Conservation (phyloP, 2,329 filamentous ascomycete genomes). For the Orbilia javanica region DNA sequence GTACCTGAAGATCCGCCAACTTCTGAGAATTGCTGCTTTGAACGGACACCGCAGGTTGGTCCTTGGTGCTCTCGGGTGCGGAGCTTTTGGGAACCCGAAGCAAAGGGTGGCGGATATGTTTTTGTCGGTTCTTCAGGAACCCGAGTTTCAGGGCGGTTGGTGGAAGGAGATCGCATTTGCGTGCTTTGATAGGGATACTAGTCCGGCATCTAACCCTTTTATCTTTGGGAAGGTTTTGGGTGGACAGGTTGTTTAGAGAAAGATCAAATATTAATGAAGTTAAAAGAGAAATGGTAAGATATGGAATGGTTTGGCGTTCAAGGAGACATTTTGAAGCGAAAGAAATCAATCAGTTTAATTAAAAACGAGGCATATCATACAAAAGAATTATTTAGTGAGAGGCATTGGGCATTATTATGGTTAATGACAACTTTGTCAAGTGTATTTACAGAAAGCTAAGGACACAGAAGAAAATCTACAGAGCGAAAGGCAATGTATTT, state of each 20-base stretch:
- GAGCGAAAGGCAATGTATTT: not conserved
- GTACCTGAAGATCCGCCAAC: constrained; percentile 74
- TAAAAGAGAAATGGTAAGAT: not conserved
- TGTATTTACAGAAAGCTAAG: not conserved
- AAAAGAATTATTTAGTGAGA: not conserved
- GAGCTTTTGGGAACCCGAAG: constrained; percentile 75
- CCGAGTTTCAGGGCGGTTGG: constrained; percentile 75
- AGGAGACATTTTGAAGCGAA: constrained; percentile 1
- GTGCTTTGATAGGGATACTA: constrained; percentile 25
- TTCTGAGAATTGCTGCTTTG: constrained; percentile 72
- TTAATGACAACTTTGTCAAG: not conserved
- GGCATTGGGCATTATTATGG: not conserved
- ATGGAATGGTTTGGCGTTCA: constrained; percentile 7
- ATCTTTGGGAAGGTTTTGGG: constrained; percentile 59
- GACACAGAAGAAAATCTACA: not conserved
- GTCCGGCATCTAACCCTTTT: constrained; percentile 67
- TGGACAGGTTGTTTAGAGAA: constrained; percentile 34
- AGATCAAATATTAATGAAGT: not conserved
- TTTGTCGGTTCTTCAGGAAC: constrained; percentile 72
- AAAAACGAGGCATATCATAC: not conserved
- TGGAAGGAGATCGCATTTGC: constrained; percentile 77
- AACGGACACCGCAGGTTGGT: constrained; percentile 73
- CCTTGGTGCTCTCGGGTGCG: constrained; percentile 78
- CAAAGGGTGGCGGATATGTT: constrained; percentile 75
- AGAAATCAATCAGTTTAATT: too few relatives aligned